Conservation (phyloP, 345 rosid genomes). For the Erysimum cheiranthoides region DNA sequence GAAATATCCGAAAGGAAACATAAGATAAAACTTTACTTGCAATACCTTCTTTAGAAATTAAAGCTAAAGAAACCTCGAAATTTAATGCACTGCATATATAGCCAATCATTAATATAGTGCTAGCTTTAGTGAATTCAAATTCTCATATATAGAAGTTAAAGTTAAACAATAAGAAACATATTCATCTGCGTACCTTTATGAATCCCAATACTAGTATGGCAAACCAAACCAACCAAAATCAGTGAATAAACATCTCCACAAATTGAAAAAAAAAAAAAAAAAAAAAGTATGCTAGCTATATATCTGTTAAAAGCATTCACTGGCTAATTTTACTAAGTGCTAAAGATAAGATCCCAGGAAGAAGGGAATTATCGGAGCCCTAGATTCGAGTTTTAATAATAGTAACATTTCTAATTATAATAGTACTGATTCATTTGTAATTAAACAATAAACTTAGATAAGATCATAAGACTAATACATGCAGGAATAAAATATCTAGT, state of each 20-base stretch:
- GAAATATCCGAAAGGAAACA: conserved; percentile 30
- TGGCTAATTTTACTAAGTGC: conserved; percentile 4
- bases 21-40: not conserved
- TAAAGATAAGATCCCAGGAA: not conserved
- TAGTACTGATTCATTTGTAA: too few relatives aligned
- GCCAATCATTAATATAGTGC: not conserved
- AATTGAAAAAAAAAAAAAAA: not conserved
- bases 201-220: conserved; percentile 3
- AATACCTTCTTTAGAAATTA: too few relatives aligned
- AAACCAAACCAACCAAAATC: not conserved
- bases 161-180: conserved; percentile 6
- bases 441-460: too few relatives aligned
- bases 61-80: too few relatives aligned
- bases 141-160: conserved; percentile 10
- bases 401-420: too few relatives aligned
- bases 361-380: too few relatives aligned
- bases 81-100: not conserved
- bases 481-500: too few relatives aligned
- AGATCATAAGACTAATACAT: too few relatives aligned
- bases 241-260: conserved; percentile 9
- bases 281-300: too few relatives aligned
- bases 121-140: conserved; percentile 2
- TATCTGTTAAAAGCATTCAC: not conserved
- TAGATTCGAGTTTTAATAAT: too few relatives aligned
- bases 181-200: not conserved